Evolutionary conservation across 106 monocot genomes (phyloP), one percentile per base, ranked within the genome.

Genomic region (Dendrobium nobile): DNA sequence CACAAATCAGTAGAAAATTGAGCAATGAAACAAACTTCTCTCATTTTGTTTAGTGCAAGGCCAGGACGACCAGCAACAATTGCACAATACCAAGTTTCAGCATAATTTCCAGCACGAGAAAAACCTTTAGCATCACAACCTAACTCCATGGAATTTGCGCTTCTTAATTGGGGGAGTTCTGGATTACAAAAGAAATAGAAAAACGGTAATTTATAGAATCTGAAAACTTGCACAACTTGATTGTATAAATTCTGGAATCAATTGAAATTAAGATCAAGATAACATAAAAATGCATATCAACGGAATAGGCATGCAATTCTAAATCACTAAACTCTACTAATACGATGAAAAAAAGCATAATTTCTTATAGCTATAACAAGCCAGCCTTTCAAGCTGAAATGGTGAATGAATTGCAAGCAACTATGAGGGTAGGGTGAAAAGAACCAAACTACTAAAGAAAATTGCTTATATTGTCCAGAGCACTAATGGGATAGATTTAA

Each of bases 41-140:
- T 89, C 92, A 90, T 90, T 87, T 84, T 87, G 81, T 82, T 88
- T 80, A 99, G 82, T 82, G 88, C 83, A 20, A 74, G 19, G 70
- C 98, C 85, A 67, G 87, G 91, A n/a, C 95, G 95, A 24, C 98
- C 98, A 85, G 89, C 91, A 87, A 91, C 84, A 88, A 99, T 82
- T 20, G 90, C 93, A 80, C 98, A 99, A 79, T 99, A 99, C 98
- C 98, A 99, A 26, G 87, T 82, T 45, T 81, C 47, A 70, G 84
- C 86, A 82, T 87, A 77, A 85, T 82, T 84, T 73, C 95, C 95
- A 82, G 91, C 93, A 84, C 91, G 92, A 80, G 98, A 99, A 86
- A 78, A 84, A n/a, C 95, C 98, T 82, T 85, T 95, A 77, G 95
- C 85, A 90, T 99, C 98, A 88, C 98, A 99, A 75, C 98, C 98